Conservation (phyloP, 192 early-diverging fungal genomes). For the Entomortierella parvispora region DNA sequence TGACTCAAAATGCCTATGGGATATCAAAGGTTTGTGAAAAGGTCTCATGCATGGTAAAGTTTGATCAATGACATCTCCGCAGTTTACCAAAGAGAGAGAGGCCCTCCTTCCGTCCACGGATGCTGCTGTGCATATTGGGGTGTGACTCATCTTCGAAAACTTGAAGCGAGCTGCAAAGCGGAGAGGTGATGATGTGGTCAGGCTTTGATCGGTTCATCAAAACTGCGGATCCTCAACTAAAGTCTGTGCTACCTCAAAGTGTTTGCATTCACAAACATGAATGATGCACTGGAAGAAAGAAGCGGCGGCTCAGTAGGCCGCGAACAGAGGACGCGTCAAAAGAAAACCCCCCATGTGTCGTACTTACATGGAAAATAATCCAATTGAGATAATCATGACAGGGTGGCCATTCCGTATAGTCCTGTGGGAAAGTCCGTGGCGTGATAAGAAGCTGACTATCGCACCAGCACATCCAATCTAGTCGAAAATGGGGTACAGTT, state of each 20-base stretch:
- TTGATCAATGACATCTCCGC: neutral
- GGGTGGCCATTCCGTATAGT: slow-evolving; percentile 7
- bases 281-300: slow-evolving; percentile 38
- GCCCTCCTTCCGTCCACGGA: slow-evolving; percentile 68
- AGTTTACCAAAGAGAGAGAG: slow-evolving; percentile 78
- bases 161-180: slow-evolving; percentile 72
- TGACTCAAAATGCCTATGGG: slow-evolving; percentile 68
- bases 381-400: slow-evolving; percentile 18
- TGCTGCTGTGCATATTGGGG: slow-evolving; percentile 81
- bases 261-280: slow-evolving; percentile 70
- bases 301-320: neutral
- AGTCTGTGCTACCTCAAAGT: slow-evolving; percentile 59
- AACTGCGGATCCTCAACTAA: too few relatives aligned
- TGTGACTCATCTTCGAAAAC: slow-evolving; percentile 82
- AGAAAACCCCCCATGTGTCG: neutral
- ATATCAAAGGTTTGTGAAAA: too few relatives aligned
- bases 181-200: neutral
- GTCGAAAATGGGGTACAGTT: too few relatives aligned
- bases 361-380: slow-evolving; percentile 51
- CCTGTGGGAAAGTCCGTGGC: slow-evolving; percentile 26
- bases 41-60: neutral
- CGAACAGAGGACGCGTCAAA: neutral
- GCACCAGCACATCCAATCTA: slow-evolving; percentile 61
- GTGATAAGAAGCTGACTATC: slow-evolving; percentile 50
- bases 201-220: neutral